phyloP scores from a whole-genome alignment of 805 yeast genomes.

The Saturnispora quitensis region DNA sequence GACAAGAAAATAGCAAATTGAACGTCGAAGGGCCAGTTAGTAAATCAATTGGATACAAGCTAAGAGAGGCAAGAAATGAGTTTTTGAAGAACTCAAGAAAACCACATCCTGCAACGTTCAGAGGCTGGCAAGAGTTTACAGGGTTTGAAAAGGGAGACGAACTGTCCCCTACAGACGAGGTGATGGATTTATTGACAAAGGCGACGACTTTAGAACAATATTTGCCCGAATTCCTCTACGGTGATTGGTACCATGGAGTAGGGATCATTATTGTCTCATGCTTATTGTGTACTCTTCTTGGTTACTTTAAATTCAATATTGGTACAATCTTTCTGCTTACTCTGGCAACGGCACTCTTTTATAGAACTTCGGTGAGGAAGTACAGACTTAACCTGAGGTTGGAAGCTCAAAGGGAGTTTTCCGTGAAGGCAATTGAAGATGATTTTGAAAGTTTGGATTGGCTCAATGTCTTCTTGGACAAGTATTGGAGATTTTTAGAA shows the following conservation, averaged over 20 bases:
- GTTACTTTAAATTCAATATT: constrained; percentile 64
- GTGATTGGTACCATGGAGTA: constrained; percentile 96
- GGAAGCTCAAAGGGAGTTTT: constrained; percentile 76
- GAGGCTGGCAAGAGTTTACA: constrained; percentile 94
- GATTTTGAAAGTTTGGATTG: constrained; percentile 95
- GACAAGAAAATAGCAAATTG: neutral
- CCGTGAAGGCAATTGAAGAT: constrained; percentile 70
- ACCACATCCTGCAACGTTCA: constrained; percentile 56
- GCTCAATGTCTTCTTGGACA: constrained; percentile 81
- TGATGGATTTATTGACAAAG: constrained; percentile 57
- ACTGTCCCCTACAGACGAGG: constrained; percentile 59
- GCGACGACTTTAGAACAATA: constrained; percentile 69
- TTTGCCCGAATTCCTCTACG: constrained; percentile 68
- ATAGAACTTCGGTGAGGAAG: constrained; percentile 75
- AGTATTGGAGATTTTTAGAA: constrained; percentile 87
- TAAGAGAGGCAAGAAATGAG: constrained; percentile 14
- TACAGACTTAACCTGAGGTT: constrained; percentile 70
- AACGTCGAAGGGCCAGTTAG: constrained; percentile 23
- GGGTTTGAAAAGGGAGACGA: constrained; percentile 70
- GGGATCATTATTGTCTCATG: constrained; percentile 62
- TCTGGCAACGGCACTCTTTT: constrained; percentile 52
- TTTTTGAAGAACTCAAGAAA: constrained; percentile 28
- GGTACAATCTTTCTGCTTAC: constrained; percentile 76
- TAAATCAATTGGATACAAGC: constrained; percentile 19
- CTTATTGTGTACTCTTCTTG: constrained; percentile 66